Percentiles rank a stretch among this genome's conserved stretches.
Evolutionary conservation across 495 filamentous ascomycete genomes (phyloP).

Genomic region (Penicillium dipodomyicola): DNA sequence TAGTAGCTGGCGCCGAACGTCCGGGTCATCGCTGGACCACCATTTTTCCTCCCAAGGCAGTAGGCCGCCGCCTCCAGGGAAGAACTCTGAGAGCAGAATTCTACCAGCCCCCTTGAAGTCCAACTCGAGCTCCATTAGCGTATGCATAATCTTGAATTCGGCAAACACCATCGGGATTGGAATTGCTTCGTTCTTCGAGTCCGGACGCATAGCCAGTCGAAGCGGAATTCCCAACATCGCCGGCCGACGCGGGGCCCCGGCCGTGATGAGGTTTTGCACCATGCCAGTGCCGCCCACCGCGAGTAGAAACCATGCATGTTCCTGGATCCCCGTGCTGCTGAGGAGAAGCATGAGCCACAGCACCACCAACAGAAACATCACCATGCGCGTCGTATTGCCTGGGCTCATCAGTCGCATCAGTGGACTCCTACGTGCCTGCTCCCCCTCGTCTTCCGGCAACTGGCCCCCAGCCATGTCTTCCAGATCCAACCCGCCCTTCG

Average conservation of each 20-base stretch:
- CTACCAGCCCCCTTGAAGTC: slow-evolving; percentile 29
- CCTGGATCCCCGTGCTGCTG: slow-evolving; percentile 30
- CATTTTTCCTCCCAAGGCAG: background rate
- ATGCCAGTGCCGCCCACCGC: slow-evolving; percentile 45
- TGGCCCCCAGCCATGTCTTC: slow-evolving; percentile 44
- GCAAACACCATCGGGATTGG: slow-evolving; percentile 17
- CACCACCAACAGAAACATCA: slow-evolving; percentile 23
- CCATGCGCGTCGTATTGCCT: slow-evolving; percentile 16
- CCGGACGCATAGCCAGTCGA: slow-evolving; percentile 12
- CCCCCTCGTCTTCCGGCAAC: slow-evolving; percentile 10
- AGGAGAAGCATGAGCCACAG: slow-evolving; percentile 45
- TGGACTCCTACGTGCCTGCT: background rate
- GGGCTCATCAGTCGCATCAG: slow-evolving; percentile 5
- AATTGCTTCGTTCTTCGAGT: background rate
- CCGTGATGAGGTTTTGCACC: slow-evolving; percentile 45
- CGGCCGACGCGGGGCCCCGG: slow-evolving; percentile 31
- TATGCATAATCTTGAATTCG: slow-evolving; percentile 34
- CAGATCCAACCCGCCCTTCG: slow-evolving; percentile 39
- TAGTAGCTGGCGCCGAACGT: background rate
- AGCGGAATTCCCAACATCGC: slow-evolving; percentile 30
- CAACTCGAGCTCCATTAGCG: slow-evolving; percentile 30
- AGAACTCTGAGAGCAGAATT: slow-evolving; percentile 33
- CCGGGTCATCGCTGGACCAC: background rate
- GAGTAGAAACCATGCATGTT: slow-evolving; percentile 45
- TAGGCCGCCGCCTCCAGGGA: slow-evolving; percentile 22